These are phyloP conservation scores for Mikania micrantha DNA, from an alignment of 129 eudicot genomes.

Conservation along the genomic window DNA sequence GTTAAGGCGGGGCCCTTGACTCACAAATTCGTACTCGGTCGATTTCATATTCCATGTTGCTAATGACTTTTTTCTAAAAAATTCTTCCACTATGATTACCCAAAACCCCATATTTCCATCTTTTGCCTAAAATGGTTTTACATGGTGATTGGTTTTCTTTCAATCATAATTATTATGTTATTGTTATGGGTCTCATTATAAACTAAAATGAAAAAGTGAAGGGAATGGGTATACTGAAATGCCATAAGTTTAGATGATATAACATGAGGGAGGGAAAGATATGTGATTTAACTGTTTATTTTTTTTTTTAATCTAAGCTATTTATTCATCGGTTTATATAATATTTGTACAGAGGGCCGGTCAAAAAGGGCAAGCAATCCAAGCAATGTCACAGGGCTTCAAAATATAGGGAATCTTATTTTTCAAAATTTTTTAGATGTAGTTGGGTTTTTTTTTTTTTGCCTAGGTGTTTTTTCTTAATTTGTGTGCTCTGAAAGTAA, in stretches of 20 bases:
- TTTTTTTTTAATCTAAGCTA: too few relatives aligned
- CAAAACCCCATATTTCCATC: constrained; percentile 5
- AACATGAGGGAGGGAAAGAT: too few relatives aligned
- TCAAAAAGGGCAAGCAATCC: too few relatives aligned
- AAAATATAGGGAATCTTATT: too few relatives aligned
- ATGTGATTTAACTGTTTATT: too few relatives aligned
- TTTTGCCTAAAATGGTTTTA: background rate
- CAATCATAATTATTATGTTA: background rate
- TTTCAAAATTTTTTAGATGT: too few relatives aligned
- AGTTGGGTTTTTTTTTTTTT: too few relatives aligned
- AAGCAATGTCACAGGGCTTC: too few relatives aligned
- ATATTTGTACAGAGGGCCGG: too few relatives aligned
- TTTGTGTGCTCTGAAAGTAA: too few relatives aligned
- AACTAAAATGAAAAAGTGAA: background rate
- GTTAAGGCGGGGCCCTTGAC: constrained; percentile 8
- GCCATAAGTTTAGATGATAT: background rate
- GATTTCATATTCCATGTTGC: background rate
- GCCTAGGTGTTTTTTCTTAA: too few relatives aligned
- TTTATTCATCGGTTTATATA: too few relatives aligned
- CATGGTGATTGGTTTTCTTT: background rate
- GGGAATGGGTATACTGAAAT: background rate
- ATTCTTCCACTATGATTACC: background rate
- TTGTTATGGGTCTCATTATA: background rate
- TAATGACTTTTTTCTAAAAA: background rate
- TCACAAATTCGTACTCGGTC: constrained; percentile 1